Percentiles rank a stretch among this genome's conserved stretches.
Evolutionary conservation across 2,329 filamentous ascomycete species (phyloP).

Genomic region (Diaporthe humulicola): DNA sequence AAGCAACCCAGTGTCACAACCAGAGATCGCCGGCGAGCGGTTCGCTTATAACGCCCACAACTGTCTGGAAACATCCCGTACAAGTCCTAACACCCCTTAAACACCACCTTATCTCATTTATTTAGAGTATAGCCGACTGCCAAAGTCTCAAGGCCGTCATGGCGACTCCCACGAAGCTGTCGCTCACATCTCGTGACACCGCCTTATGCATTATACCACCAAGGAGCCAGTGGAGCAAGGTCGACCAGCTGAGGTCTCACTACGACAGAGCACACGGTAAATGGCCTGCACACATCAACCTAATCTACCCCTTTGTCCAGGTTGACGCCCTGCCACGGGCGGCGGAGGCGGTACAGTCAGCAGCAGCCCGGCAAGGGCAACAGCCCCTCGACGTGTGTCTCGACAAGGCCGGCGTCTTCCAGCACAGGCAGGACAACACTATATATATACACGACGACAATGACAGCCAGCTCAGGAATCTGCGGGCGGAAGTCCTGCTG

Average conservation of each 20-base stretch:
- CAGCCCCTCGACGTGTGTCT: constrained; percentile 51
- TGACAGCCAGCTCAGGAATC: constrained; percentile 45
- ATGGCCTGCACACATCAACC: constrained; percentile 77
- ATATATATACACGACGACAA: constrained; percentile 58
- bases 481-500: constrained; percentile 53
- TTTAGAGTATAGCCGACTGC: not conserved
- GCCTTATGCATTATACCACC: constrained; percentile 73
- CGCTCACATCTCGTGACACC: constrained; percentile 63
- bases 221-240: constrained; percentile 56
- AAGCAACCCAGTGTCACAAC: not conserved
- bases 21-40: not conserved
- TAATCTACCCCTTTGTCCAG: constrained; percentile 75
- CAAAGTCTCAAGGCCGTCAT: constrained; percentile 1
- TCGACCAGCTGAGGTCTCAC: constrained; percentile 69
- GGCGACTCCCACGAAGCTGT: not conserved
- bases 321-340: constrained; percentile 60
- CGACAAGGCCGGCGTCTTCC: constrained; percentile 60
- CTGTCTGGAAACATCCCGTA: no score
- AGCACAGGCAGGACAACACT: constrained; percentile 63
- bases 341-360: constrained; percentile 53
- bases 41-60: not conserved
- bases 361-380: constrained; percentile 44
- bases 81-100: not conserved
- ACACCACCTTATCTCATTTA: not conserved
- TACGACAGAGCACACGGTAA: constrained; percentile 72